phyloP scores from a whole-genome alignment of 2,329 filamentous ascomycete genomes.

The Claviceps monticola region DNA sequence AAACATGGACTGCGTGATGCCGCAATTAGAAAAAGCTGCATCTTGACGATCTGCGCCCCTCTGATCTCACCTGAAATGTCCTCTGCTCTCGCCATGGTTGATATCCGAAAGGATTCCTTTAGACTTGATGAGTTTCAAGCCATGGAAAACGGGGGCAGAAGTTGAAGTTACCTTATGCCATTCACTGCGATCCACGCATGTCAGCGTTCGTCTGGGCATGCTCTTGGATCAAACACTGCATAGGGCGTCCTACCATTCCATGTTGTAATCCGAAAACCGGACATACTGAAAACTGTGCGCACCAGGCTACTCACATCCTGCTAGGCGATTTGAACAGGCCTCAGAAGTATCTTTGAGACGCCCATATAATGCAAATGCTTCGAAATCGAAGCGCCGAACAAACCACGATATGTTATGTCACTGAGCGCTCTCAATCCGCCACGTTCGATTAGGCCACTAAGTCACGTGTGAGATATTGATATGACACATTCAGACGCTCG shows the following conservation, averaged over 20 bases:
- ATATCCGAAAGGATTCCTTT: constrained; percentile 69
- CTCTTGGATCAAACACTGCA: neutral
- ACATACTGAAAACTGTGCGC: constrained; percentile 21
- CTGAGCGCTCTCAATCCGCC: neutral
- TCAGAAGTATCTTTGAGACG: neutral
- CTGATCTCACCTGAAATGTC: constrained; percentile 45
- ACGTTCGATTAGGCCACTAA: neutral
- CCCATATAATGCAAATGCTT: neutral
- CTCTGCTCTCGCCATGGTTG: constrained; percentile 65
- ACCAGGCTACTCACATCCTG: neutral
- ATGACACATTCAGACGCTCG: neutral
- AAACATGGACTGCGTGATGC: constrained; percentile 61
- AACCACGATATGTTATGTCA: neutral
- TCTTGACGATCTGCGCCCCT: neutral
- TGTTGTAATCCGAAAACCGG: constrained; percentile 69
- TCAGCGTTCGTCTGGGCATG: constrained; percentile 2
- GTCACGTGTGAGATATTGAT: neutral
- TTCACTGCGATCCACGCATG: constrained; percentile 42
- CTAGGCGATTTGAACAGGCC: neutral
- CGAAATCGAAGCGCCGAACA: neutral
- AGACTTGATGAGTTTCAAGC: neutral
- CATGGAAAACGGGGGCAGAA: neutral
- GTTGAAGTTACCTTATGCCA: constrained; percentile 47
- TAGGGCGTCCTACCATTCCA: constrained; percentile 57
- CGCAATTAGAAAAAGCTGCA: neutral